Evolutionary conservation across 2,329 filamentous ascomycete species (phyloP).

Genomic region (Plenodomus tracheiphilus): DNA sequence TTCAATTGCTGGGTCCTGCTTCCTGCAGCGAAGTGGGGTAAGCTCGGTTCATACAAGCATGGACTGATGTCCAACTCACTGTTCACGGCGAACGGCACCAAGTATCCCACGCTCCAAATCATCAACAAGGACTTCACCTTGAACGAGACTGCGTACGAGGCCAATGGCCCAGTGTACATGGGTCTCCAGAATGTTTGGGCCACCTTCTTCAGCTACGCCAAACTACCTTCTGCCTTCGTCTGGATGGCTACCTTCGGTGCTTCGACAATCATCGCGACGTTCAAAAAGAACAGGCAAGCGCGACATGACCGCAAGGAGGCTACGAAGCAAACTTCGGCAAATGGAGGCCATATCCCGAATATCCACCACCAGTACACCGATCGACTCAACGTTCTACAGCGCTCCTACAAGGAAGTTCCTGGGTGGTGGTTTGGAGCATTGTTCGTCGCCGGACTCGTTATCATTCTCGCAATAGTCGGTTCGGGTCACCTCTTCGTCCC

Average conservation of each 20-base stretch:
- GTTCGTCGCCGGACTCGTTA: constrained; percentile 55
- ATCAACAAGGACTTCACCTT: constrained; percentile 51
- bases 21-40: constrained; percentile 62
- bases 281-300: constrained; percentile 42
- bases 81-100: constrained; percentile 54
- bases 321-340: constrained; percentile 34
- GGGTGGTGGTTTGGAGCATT: constrained; percentile 61
- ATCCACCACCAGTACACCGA: constrained; percentile 62
- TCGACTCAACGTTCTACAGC: constrained; percentile 62
- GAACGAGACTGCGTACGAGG: constrained; percentile 53
- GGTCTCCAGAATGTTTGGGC: constrained; percentile 61
- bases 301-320: constrained; percentile 30
- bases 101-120: constrained; percentile 50
- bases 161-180: constrained; percentile 60
- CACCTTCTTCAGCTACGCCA: constrained; percentile 65
- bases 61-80: constrained; percentile 63
- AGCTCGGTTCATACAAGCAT: constrained; percentile 56
- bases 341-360: constrained; percentile 6
- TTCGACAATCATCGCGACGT: constrained; percentile 51
- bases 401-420: constrained; percentile 62
- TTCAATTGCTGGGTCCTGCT: constrained; percentile 62
- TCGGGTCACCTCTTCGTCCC: constrained; percentile 61
- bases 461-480: constrained; percentile 57
- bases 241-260: constrained; percentile 64
- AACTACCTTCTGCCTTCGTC: constrained; percentile 60